A percentile compares a stretch with the other conserved stretches of the same genome.
phyloP scores from a whole-genome alignment of 2,329 filamentous ascomycete genomes.

The Chaetomium strumarium region DNA sequence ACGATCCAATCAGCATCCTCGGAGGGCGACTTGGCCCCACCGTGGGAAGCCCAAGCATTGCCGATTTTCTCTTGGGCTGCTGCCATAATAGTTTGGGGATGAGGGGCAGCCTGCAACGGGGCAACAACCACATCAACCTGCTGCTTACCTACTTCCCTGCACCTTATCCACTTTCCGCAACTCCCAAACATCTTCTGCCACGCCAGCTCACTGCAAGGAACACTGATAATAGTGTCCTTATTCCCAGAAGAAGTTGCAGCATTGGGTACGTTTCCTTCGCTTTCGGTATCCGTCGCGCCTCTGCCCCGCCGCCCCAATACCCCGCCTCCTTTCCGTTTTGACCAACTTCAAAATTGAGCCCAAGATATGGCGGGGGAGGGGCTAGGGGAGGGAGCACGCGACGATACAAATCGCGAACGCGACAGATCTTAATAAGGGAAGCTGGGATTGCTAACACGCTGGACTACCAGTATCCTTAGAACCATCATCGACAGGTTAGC shows the following conservation, averaged over 20 bases:
- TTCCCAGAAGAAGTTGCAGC: not conserved
- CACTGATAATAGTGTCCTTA: not conserved
- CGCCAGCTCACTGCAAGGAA: not conserved
- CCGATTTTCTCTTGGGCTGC: slow-evolving; percentile 15
- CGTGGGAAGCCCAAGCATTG: not conserved
- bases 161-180: slow-evolving; percentile 9
- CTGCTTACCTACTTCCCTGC: not conserved
- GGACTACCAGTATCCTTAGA: not conserved
- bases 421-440: not conserved
- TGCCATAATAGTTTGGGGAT: slow-evolving; percentile 14
- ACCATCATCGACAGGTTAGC: not conserved
- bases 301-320: not conserved
- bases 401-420: not conserved
- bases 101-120: slow-evolving; percentile 19
- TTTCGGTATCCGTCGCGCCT: not conserved
- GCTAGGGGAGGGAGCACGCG: not conserved
- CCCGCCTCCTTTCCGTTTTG: not conserved
- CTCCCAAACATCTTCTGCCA: not conserved
- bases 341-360: not conserved
- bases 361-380: not conserved
- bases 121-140: slow-evolving; percentile 3
- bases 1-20: not conserved
- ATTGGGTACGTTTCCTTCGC: slow-evolving; percentile 7
- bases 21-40: not conserved
- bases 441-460: not conserved